phyloP scores from a whole-genome alignment of 805 yeast species.

The Candida sithepensis region DNA sequence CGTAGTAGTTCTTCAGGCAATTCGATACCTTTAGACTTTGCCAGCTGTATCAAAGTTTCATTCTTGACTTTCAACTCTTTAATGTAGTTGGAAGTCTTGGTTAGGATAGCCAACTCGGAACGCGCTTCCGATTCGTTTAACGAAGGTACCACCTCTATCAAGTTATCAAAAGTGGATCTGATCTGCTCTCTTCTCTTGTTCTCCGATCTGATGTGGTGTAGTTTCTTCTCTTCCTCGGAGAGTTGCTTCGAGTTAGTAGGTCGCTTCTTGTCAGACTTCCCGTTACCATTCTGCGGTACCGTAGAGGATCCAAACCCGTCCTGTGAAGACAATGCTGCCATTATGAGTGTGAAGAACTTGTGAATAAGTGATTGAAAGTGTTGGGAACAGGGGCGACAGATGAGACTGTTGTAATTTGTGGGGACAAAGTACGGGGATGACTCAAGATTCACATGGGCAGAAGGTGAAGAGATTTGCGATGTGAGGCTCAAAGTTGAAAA shows the following conservation, averaged over 20 bases:
- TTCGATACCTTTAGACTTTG: slow-evolving; percentile 35
- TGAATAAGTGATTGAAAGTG: too few species aligned
- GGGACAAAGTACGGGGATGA: too few species aligned
- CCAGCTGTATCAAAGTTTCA: slow-evolving; percentile 37
- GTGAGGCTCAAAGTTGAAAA: too few species aligned
- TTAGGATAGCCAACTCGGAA: slow-evolving; percentile 73
- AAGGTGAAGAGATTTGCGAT: too few species aligned
- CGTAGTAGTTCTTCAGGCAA: slow-evolving; percentile 36
- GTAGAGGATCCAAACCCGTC: too few species aligned
- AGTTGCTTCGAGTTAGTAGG: slow-evolving; percentile 14
- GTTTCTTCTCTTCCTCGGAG: slow-evolving; percentile 31
- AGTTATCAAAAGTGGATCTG: slow-evolving; percentile 72
- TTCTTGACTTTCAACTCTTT: slow-evolving; percentile 49
- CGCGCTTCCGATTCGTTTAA: slow-evolving; percentile 67
- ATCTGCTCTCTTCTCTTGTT: slow-evolving; percentile 85
- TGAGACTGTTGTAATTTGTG: too few species aligned
- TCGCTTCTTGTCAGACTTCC: background rate
- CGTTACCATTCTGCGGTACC: background rate
- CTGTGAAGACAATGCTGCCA: too few species aligned
- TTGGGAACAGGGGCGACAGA: too few species aligned
- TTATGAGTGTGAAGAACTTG: too few species aligned
- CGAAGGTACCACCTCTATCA: slow-evolving; percentile 74
- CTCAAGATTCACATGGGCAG: too few species aligned
- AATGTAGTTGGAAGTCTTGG: slow-evolving; percentile 52
- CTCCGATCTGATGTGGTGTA: slow-evolving; percentile 49